Evolutionary conservation across 2,329 filamentous ascomycete species (phyloP), one percentile per base, ranked within the genome.

Genomic region (Raffaelea ambrosiae): DNA sequence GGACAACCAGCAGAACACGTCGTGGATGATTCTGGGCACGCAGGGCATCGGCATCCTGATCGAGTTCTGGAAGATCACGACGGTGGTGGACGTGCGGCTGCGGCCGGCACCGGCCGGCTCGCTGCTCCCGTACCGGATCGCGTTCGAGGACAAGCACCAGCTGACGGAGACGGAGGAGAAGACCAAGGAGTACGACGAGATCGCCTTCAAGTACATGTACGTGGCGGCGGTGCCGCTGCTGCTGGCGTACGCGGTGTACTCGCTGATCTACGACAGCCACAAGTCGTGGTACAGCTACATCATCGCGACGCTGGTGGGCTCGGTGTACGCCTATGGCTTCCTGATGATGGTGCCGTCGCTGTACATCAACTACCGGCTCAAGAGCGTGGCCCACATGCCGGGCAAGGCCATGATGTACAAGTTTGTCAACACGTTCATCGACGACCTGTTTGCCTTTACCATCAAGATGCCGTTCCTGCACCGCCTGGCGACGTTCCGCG

Each of bases 401-500:
- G 88, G 77, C 56, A 91, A 88, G 70, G 89, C 93, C 43, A 93
- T 98, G 88, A 91, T 84, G 65, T 96, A 96, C 78, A 96, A 97
- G 71, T 95, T 95, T 69, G 72, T 97, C 55, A 96, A 97, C 71
- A 97, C 93, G 5, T 98, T 98, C 65, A 97, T 98, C 64, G 93
- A 98, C 66, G 93, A 98, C 62, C 74, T 98, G 29, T 98, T 98
- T 62, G 93, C 93, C 2, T 98, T 97, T 61, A 98, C 93, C 36
- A 96, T 98, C 72, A 97, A 97, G 72, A 98, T 98, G 93, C 93
- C 93, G 1, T 81, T 90, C 53, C 74, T 98, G 45, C 93, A 98
- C 66, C 81, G 93, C 16, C 73, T 98, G 44, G 89, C 93, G 1
- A 97, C 93, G 0, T 77, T 98, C 54, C 78, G 93, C 51, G 93